Evolutionary conservation across 768 basidiomycete genomes (phyloP).

Genomic region (Tubosaeta sp.): DNA sequence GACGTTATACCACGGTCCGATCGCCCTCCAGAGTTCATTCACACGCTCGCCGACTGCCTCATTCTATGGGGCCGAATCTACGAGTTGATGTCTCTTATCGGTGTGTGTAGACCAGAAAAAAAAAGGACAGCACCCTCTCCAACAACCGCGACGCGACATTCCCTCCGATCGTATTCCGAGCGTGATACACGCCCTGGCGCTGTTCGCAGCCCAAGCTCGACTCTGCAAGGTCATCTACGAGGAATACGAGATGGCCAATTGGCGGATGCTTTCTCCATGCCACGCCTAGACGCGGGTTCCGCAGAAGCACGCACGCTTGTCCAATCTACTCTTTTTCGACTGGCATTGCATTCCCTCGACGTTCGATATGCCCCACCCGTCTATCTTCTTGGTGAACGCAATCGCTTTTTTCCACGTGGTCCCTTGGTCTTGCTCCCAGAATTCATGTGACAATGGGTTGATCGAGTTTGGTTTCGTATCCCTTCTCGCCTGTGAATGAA

Average conservation of each 20-base stretch:
- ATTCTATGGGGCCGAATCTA: slow-evolving; percentile 4
- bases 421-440: too few species aligned
- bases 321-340: background rate
- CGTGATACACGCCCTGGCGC: slow-evolving; percentile 4
- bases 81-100: background rate
- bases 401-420: background rate
- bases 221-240: background rate
- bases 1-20: background rate
- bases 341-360: background rate
- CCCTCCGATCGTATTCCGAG: too few species aligned
- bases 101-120: background rate
- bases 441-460: background rate
- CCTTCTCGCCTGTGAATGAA: too few species aligned
- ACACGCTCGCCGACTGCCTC: slow-evolving; percentile 1
- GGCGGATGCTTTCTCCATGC: slow-evolving; percentile 20
- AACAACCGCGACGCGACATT: slow-evolving; percentile 3
- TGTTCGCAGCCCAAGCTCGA: slow-evolving; percentile 15
- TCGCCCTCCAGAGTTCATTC: background rate
- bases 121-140: slow-evolving; percentile 14
- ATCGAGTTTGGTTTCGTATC: slow-evolving; percentile 5
- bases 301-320: background rate
- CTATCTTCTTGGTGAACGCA: background rate
- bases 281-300: slow-evolving; percentile 5
- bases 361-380: slow-evolving; percentile 1
- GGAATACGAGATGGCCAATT: too few species aligned